Evolutionary conservation across 345 rosid genomes (phyloP).

Genomic region (Stellera chamaejasme): DNA sequence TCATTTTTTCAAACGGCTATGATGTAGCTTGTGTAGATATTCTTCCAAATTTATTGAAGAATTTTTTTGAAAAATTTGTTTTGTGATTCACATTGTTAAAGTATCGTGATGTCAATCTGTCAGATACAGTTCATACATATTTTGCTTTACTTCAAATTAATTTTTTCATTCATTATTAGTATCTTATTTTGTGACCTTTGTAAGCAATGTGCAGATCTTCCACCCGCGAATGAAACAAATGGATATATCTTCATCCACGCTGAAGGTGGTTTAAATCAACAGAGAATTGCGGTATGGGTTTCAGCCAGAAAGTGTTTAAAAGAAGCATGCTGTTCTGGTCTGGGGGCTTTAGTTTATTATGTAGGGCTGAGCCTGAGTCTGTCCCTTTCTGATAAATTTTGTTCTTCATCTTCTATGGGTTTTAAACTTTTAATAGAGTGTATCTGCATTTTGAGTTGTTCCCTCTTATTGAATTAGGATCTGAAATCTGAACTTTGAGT

Average conservation of each 20-base stretch:
- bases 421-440: no score
- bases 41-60: no score
- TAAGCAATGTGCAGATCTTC: constrained; percentile 56
- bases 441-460: no score
- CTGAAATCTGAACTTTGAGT: no score
- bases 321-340: not conserved
- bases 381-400: not conserved
- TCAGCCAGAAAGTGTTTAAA: constrained; percentile 1
- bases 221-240: constrained; percentile 85
- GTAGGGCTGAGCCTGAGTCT: not conserved
- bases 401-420: no score
- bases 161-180: not conserved
- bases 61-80: not conserved
- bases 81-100: not conserved
- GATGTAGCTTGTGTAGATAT: no score
- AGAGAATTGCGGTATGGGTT: constrained; percentile 86
- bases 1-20: no score
- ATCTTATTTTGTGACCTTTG: constrained; percentile 9
- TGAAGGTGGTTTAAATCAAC: constrained; percentile 99
- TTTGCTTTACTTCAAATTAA: not conserved
- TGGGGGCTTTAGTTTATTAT: not conserved
- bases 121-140: constrained; percentile 3
- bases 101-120: not conserved
- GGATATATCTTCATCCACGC: constrained; percentile 98
- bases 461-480: no score